Conservation (phyloP, 306 rosid species). For the Glycine latifolia region DNA sequence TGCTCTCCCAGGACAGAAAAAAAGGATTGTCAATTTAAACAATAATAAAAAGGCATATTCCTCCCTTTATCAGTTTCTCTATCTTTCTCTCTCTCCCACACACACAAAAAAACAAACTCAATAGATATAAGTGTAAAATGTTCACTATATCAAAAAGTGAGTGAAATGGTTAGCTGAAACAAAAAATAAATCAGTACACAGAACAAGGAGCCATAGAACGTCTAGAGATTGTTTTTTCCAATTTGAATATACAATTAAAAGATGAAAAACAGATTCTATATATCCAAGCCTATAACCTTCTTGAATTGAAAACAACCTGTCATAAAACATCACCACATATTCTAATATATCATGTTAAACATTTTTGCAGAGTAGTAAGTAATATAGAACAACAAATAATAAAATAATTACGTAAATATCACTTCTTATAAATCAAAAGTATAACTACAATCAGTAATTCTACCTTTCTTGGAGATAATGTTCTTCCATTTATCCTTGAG, state of each 20-base stretch:
- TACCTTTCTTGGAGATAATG: too few relatives aligned
- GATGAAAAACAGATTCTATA: not conserved
- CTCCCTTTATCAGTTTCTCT: too few relatives aligned
- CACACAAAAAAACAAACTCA: not conserved
- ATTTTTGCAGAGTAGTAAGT: not conserved
- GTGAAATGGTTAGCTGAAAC: conserved; percentile 5
- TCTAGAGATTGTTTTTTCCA: not conserved
- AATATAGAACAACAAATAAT: too few relatives aligned
- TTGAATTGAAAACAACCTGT: not conserved
- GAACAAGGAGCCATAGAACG: conserved; percentile 1
- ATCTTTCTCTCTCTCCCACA: not conserved
- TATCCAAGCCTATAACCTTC: not conserved
- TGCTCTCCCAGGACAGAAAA: not conserved
- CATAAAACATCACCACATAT: conserved; percentile 12
- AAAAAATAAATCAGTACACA: not conserved
- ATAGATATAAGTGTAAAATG: conserved; percentile 28
- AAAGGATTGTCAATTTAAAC: not conserved
- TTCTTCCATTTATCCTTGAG: too few relatives aligned
- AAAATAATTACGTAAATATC: too few relatives aligned
- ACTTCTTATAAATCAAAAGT: too few relatives aligned
- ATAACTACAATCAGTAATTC: too few relatives aligned
- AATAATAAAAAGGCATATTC: not conserved
- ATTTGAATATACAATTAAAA: conserved; percentile 29
- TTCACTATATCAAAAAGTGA: not conserved
- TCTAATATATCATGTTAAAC: conserved; percentile 17